Conservation (phyloP, 306 rosid genomes). For the Castanea sativa region DNA sequence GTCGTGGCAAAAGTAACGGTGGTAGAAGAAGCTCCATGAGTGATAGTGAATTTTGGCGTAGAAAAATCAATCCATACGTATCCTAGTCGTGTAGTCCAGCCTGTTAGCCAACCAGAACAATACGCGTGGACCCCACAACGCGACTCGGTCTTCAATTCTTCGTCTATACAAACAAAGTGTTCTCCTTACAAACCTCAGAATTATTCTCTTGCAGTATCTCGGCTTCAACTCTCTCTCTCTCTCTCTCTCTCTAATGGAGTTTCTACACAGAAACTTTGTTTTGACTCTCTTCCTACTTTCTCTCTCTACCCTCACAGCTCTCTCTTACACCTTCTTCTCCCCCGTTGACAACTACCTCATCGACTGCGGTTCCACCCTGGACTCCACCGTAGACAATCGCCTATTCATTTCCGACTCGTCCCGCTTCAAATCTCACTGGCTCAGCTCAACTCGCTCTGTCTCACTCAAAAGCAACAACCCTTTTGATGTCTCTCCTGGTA, state of each 20-base stretch:
- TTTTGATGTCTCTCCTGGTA: slow-evolving; percentile 20
- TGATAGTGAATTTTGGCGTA: too few relatives aligned
- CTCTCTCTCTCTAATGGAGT: slow-evolving; percentile 41
- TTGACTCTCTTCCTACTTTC: slow-evolving; percentile 30
- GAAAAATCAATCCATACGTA: too few relatives aligned
- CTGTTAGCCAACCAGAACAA: neutral
- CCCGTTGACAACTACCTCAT: slow-evolving; percentile 82
- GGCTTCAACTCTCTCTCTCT: slow-evolving; percentile 5
- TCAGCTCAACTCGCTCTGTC: slow-evolving; percentile 28
- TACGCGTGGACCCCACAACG: neutral
- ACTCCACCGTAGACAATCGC: slow-evolving; percentile 55
- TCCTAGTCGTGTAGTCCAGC: neutral
- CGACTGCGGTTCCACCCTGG: slow-evolving; percentile 66
- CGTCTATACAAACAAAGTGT: neutral
- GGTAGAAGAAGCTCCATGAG: too few relatives aligned
- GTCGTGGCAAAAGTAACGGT: too few relatives aligned
- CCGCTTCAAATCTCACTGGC: slow-evolving; percentile 4
- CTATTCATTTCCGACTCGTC: slow-evolving; percentile 54
- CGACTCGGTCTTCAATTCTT: neutral
- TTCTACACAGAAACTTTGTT: slow-evolving; percentile 8
- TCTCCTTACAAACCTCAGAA: neutral
- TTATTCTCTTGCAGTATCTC: neutral
- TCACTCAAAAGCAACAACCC: slow-evolving; percentile 45
- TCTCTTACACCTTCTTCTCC: slow-evolving; percentile 50
- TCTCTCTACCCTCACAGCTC: slow-evolving; percentile 21